phyloP scores from a whole-genome alignment of 2,329 filamentous ascomycete genomes.

The Neopestalotiopsis sp. region DNA sequence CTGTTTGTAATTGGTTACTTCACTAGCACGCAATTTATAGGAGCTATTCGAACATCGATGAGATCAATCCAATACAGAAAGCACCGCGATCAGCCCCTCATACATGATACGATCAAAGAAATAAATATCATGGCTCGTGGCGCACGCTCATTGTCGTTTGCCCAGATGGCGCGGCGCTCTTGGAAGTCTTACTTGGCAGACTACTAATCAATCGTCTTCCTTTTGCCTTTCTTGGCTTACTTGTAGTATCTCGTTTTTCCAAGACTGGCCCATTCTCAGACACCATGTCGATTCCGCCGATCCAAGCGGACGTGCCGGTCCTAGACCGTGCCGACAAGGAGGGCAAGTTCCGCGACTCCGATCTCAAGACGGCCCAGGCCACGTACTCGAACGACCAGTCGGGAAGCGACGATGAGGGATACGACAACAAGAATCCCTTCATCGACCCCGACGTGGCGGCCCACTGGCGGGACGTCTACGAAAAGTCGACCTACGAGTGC shows the following conservation, averaged over 20 bases:
- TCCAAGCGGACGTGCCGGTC: constrained; percentile 16
- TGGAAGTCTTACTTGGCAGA: constrained; percentile 4
- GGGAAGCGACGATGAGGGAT: constrained; percentile 12
- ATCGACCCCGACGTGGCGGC: constrained; percentile 33
- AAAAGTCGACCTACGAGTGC: constrained; percentile 54
- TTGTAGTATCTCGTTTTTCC: neutral
- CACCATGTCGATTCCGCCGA: constrained; percentile 9
- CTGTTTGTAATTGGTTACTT: constrained; percentile 4
- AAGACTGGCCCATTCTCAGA: neutral
- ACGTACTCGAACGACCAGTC: constrained; percentile 10
- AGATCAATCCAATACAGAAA: neutral
- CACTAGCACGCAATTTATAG: constrained; percentile 14
- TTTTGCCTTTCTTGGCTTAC: neutral
- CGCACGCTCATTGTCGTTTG: neutral
- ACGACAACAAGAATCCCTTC: constrained; percentile 36
- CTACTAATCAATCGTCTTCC: neutral
- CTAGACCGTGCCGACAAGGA: constrained; percentile 3
- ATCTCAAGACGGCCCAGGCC: constrained; percentile 1
- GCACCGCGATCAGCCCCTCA: neutral
- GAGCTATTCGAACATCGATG: constrained; percentile 9
- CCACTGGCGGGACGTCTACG: constrained; percentile 41
- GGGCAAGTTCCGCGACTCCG: neutral
- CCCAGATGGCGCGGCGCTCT: neutral
- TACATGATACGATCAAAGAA: neutral
- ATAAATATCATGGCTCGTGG: neutral